Percentiles rank a stretch among this genome's conserved stretches.
These are phyloP conservation scores for Chaetomium olivaceum DNA, from an alignment of 2,329 filamentous ascomycete species.

Conservation along the genomic window DNA sequence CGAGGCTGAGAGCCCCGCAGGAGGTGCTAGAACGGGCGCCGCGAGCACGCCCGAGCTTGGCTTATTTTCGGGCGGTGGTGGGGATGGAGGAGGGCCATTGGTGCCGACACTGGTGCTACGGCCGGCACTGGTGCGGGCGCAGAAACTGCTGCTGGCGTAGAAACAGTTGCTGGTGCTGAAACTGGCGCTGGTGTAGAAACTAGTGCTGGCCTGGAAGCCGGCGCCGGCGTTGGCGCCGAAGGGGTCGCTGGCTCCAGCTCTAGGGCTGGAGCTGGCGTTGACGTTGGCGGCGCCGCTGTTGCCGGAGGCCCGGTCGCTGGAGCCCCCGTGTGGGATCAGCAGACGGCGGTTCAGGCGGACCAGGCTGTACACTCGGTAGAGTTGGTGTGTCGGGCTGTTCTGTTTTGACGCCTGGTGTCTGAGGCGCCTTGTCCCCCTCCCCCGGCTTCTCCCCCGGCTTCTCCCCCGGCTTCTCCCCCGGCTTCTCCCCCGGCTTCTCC, in stretches of 20 bases:
- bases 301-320: background rate
- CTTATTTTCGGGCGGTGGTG: conserved; percentile 28
- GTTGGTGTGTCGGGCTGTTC: conserved; percentile 19
- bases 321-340: background rate
- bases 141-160: background rate
- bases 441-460: conserved; percentile 23
- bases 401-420: conserved; percentile 16
- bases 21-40: conserved; percentile 36
- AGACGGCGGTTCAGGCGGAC: background rate
- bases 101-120: conserved; percentile 12
- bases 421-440: conserved; percentile 27
- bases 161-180: background rate
- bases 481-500: conserved; percentile 21
- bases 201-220: conserved; percentile 11
- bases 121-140: background rate
- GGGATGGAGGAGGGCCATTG: conserved; percentile 31
- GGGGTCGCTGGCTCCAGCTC: background rate
- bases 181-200: background rate
- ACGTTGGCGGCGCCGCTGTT: background rate
- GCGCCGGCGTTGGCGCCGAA: background rate
- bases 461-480: conserved; percentile 28
- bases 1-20: conserved; percentile 29
- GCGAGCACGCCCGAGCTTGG: conserved; percentile 32
- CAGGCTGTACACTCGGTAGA: conserved; percentile 22
- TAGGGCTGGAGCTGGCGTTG: conserved; percentile 27